phyloP scores from a whole-genome alignment of 1,139 yeast genomes.

The Insectozyma bohioensis region DNA sequence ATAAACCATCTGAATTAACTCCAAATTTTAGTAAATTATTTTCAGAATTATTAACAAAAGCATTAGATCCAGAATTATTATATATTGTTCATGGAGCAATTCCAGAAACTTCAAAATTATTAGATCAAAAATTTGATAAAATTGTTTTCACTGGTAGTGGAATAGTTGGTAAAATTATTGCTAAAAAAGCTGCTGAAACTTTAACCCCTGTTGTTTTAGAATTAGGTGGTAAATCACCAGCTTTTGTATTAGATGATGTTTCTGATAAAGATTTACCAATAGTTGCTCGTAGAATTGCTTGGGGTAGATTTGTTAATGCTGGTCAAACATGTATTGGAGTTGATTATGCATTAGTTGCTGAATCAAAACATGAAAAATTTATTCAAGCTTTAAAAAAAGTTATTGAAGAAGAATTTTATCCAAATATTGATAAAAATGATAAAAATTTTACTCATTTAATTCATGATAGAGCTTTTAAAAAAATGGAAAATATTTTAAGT shows the following conservation, averaged over 20 bases:
- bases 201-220: constrained; percentile 81
- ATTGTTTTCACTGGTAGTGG: constrained; percentile 84
- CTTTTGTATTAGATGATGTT: constrained; percentile 57
- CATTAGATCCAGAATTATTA: constrained; percentile 56
- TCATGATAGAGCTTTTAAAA: constrained; percentile 54
- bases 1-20: constrained; percentile 76
- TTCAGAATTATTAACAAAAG: constrained; percentile 50
- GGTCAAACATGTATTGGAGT: constrained; percentile 92
- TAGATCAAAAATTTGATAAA: constrained; percentile 72
- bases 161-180: constrained; percentile 72
- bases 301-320: constrained; percentile 76
- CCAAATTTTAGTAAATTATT: constrained; percentile 61
- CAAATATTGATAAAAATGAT: constrained; percentile 22
- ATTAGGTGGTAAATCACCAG: constrained; percentile 91
- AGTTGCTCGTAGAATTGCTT: constrained; percentile 65
- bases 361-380: constrained; percentile 52
- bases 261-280: constrained; percentile 42
- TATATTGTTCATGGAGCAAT: constrained; percentile 73
- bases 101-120: constrained; percentile 61
- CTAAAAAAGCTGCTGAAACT: constrained; percentile 76
- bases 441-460: constrained; percentile 61
- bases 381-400: constrained; percentile 41
- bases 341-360: constrained; percentile 74
- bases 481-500: constrained; percentile 46
- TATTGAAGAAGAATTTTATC: constrained; percentile 39